phyloP scores from a whole-genome alignment of 169 alveolate species.

The Hammondia hammondi region DNA sequence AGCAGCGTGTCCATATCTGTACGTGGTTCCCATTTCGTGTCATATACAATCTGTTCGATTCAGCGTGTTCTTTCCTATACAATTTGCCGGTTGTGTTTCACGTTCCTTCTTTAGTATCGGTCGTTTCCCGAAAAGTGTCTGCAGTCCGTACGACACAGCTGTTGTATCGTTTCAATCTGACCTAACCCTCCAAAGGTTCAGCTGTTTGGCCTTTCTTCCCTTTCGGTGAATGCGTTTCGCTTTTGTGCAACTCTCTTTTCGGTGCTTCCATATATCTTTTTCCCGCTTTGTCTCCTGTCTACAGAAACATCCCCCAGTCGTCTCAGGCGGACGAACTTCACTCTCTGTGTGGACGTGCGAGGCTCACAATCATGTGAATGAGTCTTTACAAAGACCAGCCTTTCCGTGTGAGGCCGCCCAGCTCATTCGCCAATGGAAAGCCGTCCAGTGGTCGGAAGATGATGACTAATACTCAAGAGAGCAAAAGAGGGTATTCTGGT shows the following conservation, averaged over 20 bases:
- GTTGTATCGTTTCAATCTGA: not conserved
- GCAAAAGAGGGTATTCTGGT: too few relatives aligned
- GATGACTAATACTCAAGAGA: not conserved
- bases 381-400: not conserved
- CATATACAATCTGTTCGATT: too few relatives aligned
- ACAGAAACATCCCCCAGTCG: slow-evolving; percentile 10
- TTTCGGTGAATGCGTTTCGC: not conserved
- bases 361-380: slow-evolving; percentile 29
- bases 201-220: not conserved
- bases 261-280: not conserved
- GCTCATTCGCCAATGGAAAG: not conserved
- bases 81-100: too few relatives aligned
- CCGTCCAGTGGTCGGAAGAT: not conserved
- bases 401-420: not conserved
- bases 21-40: too few relatives aligned
- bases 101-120: too few relatives aligned
- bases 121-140: too few relatives aligned
- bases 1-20: too few relatives aligned
- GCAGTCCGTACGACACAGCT: too few relatives aligned
- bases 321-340: not conserved
- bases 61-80: too few relatives aligned
- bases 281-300: not conserved
- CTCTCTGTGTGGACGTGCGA: slow-evolving; percentile 22
- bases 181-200: not conserved
- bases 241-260: not conserved